Evolutionary conservation across 805 yeast genomes (phyloP).

Genomic region (Tetrapisispora taiwanensis): DNA sequence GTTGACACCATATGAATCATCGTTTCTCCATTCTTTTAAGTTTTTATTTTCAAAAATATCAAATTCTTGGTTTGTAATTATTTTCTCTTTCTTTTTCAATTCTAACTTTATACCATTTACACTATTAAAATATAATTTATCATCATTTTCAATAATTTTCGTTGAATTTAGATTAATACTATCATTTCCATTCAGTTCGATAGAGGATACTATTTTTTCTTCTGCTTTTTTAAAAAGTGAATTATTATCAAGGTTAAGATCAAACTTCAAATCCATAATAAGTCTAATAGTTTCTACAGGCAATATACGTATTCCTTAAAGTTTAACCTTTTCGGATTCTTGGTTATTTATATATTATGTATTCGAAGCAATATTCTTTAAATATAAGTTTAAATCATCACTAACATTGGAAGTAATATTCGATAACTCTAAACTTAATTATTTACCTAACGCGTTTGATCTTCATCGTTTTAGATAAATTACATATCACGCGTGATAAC

Average conservation of each 20-base stretch:
- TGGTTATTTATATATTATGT: too few relatives aligned
- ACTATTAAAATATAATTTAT: not conserved
- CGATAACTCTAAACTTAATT: not conserved
- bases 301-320: too few relatives aligned
- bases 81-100: not conserved
- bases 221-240: not conserved
- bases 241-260: not conserved
- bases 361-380: too few relatives aligned
- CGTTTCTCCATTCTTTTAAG: conserved; percentile 15
- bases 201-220: not conserved
- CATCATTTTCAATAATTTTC: not conserved
- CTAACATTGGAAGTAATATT: too few relatives aligned
- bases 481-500: too few relatives aligned
- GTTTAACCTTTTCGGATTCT: too few relatives aligned
- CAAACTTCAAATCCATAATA: not conserved
- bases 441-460: too few relatives aligned
- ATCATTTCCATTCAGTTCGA: not conserved
- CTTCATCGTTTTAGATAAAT: too few relatives aligned
- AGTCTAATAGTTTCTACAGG: too few relatives aligned
- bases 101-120: not conserved
- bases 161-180: not conserved
- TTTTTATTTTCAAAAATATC: not conserved
- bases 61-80: too few relatives aligned
- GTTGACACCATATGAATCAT: conserved; percentile 31
- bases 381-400: too few relatives aligned